Evolutionary conservation across 83 land plant species (phyloP).

Genomic region (Picea mariana): DNA sequence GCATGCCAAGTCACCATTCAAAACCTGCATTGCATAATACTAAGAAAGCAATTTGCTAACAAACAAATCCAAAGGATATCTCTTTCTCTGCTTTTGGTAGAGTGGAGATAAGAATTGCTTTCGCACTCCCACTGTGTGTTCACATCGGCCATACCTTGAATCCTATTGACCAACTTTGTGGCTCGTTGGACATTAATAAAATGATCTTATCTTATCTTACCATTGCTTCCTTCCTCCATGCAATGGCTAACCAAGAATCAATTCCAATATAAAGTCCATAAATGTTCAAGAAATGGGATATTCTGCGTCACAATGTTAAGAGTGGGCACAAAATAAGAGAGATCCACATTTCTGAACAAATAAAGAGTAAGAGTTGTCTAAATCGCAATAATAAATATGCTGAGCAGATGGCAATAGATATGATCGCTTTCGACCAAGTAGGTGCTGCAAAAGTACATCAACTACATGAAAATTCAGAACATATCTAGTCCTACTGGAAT

Average conservation of each 20-base stretch:
- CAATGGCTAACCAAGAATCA: background rate
- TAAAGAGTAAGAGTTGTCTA: no score
- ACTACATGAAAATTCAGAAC: background rate
- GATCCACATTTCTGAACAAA: no score
- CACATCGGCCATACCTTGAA: no score
- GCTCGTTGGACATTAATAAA: no score
- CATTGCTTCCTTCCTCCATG: background rate
- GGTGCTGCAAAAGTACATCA: background rate
- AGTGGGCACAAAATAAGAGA: no score
- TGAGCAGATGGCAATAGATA: background rate
- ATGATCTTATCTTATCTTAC: no score
- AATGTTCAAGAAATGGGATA: background rate
- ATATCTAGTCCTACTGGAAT: background rate
- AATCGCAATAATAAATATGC: no score
- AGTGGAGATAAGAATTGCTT: no score
- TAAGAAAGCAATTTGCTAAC: conserved; percentile 1
- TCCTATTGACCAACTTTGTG: no score
- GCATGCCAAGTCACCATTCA: background rate
- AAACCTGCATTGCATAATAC: background rate
- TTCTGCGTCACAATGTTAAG: background rate
- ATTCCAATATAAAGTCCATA: background rate
- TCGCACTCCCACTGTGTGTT: no score
- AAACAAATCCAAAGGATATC: background rate
- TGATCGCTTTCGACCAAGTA: background rate
- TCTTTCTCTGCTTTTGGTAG: background rate